Evolutionary conservation across 2,329 filamentous ascomycete species (phyloP), one percentile per base, ranked within the genome.

Genomic region (Pseudophaeomoniella oleicola): DNA sequence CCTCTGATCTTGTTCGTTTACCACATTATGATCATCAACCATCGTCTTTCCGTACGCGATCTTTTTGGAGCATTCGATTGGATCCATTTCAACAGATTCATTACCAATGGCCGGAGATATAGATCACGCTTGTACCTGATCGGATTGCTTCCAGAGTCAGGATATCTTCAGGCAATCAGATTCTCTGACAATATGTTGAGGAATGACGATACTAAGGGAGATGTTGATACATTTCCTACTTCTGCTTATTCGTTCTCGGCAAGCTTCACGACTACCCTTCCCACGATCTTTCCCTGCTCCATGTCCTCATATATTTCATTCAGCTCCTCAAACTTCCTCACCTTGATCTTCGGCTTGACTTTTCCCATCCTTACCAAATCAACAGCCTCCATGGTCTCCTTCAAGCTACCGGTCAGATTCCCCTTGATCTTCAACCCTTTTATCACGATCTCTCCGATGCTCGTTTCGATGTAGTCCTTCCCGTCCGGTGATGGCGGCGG

Each of bases 381-480:
- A 14, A 65, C 60, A 0, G 62, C 62, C 39, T 64, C 62, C 46
- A 64, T 51, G 31, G 60, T 64, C 41, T 66, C 63, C 40, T 59
- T 60, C 42, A 65, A 42, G 4, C 56, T 62, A 1, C 61, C 62
- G 3, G 64, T 56, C 27, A 66, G 46, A 35, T 63, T 66, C 2
- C 61, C 60, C 2, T 53, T 55, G 32, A 64, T 58, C 36, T 46
- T 57, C 18, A 66, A 40, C 1, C 62, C 60, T 44, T 58, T 63
- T 44, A 66, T 64, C 16, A 65, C 59, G 37, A 66, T 64, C 1
- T 56, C 55, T 17, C 54, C 54, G 32, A 66, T 58, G 3, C 54
- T 52, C 2, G 56, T 64, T 37, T 62, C 53, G 32, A 66, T 47
- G 34, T 46, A 50, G 2, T 58, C 50, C 15, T 53, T 45, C 15